Evolutionary conservation across 768 basidiomycete genomes (phyloP), one percentile per base, ranked within the genome.

Genomic region (Calocera cornea): DNA sequence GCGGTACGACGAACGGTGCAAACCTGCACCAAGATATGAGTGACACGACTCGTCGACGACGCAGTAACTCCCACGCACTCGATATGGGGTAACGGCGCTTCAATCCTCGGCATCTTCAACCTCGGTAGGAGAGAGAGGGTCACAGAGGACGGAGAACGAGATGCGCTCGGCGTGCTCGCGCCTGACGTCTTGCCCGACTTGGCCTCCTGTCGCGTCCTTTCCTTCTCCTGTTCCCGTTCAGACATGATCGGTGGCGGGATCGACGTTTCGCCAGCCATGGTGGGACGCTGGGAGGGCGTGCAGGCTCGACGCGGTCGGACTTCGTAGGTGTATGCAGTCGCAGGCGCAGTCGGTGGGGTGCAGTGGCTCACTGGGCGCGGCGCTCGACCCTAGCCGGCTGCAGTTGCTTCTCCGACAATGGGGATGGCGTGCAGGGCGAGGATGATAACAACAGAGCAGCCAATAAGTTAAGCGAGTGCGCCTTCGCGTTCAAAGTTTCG

Each of bases 1-100:
- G 83, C 17, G 95, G 95, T 72, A 97, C 88, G 73, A 85, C 84
- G 8, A 91, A 83, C 0, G 94, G 94, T 1, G 87, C 94, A 74
- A 93, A 97, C 67, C 78, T 79, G 69, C n/a, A 38, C 16, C 36
- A 10, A 50, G 34, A n/a, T 1, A 24, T 29, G 33, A 65, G 14
- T 11, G 1, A 2, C 10, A 31, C 14, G 10, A 34, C 14, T 40
- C 34, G 36, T 66, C 16, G 11, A 36, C 34, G 24, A 36, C 29
- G 24, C 8, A 16, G 14, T 60, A 16, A 33, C 27, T 10, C 3
- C 11, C 11, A 60, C 66, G 29, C 49, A 67, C 66, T 67, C 66
- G 36, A 67, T 67, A 29, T 67, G 49, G 22, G 66, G 36, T 33
- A 67, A 40, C 49, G 66, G 66, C 22, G 38, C 29, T 31, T 49